A percentile compares a stretch with the other conserved stretches of the same genome.
These are phyloP conservation scores for Wickerhamiella parazyma DNA, from an alignment of 805 yeast genomes.

Conservation along the genomic window DNA sequence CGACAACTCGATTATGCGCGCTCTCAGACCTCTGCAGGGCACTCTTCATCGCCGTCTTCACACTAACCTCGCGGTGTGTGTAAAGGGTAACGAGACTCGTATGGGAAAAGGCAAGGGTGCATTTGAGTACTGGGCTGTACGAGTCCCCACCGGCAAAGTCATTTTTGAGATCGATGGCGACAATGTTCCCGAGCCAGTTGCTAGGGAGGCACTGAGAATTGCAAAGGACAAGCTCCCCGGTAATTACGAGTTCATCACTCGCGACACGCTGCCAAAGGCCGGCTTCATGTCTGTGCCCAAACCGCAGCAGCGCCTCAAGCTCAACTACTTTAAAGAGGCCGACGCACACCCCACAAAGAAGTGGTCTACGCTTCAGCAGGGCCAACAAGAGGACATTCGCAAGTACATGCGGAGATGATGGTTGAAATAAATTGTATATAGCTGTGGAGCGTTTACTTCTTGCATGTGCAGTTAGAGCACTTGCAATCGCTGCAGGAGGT, in stretches of 20 bases:
- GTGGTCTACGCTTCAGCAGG: conserved; percentile 25
- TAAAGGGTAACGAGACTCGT: conserved; percentile 96
- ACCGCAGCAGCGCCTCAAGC: conserved; percentile 33
- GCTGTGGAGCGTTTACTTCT: background rate
- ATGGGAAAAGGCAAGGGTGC: conserved; percentile 99
- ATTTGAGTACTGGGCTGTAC: conserved; percentile 91
- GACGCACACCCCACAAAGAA: conserved; percentile 52
- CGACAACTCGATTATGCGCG: conserved; percentile 70
- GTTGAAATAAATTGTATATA: conserved; percentile 1
- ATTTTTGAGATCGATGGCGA: conserved; percentile 70
- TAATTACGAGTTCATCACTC: conserved; percentile 64
- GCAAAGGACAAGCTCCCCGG: conserved; percentile 92
- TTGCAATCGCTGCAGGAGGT: conserved; percentile 2
- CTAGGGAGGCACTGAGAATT: conserved; percentile 75
- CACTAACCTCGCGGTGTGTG: conserved; percentile 80
- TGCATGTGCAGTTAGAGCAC: conserved; percentile 8
- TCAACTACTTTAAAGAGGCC: conserved; percentile 43
- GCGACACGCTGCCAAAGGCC: conserved; percentile 50
- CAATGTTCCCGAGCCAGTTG: conserved; percentile 72
- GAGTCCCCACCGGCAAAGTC: conserved; percentile 92
- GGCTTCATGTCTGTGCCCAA: conserved; percentile 42
- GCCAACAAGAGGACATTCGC: conserved; percentile 35
- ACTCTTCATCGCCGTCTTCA: conserved; percentile 65
- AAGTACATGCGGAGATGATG: conserved; percentile 48
- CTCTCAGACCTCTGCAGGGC: conserved; percentile 62